Evolutionary conservation across 2,329 filamentous ascomycete species (phyloP), one percentile per base, ranked within the genome.

Genomic region (Fusarium fujikuroi): DNA sequence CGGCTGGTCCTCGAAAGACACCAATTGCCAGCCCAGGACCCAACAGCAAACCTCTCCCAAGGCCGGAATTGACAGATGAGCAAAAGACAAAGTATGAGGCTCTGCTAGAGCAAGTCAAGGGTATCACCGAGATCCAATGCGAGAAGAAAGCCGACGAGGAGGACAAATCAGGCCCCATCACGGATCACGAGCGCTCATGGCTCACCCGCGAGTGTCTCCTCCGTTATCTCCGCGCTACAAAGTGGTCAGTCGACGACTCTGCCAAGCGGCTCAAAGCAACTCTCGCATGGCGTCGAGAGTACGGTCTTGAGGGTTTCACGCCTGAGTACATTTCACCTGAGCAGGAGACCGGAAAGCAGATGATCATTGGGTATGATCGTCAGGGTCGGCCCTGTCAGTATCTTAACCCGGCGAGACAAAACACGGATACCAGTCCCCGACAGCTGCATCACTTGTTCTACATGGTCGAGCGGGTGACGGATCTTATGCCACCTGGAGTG

Each of bases 261-360:
- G 88, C 92, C 75, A 92, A 92, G 80, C 92, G 96, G n/a, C 83
- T 98, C 44, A 90, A 92, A 75, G 89, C 89, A 49, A 98, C 95
- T 1, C 84, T 98, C 64, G 88, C 90, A 68, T 99, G 96, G 96
- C 91, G 96, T 52, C 89, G 95, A 63, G 95, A 97, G 79, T 99
- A 97, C 79, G 95, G 94, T 53, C 87, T 97, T 64, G 90, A 93
- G 69, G 91, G 89, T 60, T 89, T 95, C 79, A 95, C 94, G 0
- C 87, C 92, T 15, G 95, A 98, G 14, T 93, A 97, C 83, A 95
- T 98, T 78, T 94, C 93, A 2, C 91, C 93, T 18, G 96, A 99
- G 86, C 97, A 98, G 82, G 95, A 95, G 85, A 98, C 95, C 15
- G 96, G 96, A 75, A 99, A 99, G 86, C 95, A 98, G 82, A 88